These are phyloP conservation scores for Cryphonectria nitschkei DNA, from an alignment of 2,329 filamentous ascomycete species.

Conservation along the genomic window DNA sequence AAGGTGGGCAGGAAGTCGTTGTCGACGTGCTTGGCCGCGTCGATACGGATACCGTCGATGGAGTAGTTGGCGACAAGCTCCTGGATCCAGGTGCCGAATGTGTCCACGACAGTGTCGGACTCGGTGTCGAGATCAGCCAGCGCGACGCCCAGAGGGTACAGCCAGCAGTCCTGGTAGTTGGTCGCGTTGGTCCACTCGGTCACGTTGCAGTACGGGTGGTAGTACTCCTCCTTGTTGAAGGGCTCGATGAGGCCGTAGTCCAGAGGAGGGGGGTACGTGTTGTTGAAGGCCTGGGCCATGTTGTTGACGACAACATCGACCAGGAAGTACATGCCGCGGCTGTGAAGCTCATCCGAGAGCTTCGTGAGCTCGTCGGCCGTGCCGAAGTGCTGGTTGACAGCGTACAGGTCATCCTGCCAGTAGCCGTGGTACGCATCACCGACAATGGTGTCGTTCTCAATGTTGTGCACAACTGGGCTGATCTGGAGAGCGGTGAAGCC, in stretches of 20 bases:
- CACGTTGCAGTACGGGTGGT: constrained; percentile 61
- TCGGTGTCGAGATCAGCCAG: constrained; percentile 67
- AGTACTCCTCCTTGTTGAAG: constrained; percentile 59
- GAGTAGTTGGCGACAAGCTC: constrained; percentile 61
- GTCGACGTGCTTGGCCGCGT: constrained; percentile 65
- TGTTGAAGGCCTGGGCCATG: constrained; percentile 48
- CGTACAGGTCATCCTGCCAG: constrained; percentile 54
- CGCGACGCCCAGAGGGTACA: constrained; percentile 55
- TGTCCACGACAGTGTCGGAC: constrained; percentile 48
- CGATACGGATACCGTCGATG: constrained; percentile 65
- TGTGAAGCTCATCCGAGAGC: constrained; percentile 50
- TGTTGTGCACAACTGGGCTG: constrained; percentile 56
- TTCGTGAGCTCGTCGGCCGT: constrained; percentile 60
- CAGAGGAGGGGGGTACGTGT: constrained; percentile 46
- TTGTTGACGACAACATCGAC: constrained; percentile 61
- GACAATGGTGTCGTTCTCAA: constrained; percentile 38
- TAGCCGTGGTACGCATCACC: constrained; percentile 56
- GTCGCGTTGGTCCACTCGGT: constrained; percentile 57
- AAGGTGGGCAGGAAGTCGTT: constrained; percentile 62
- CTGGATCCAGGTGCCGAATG: constrained; percentile 63
- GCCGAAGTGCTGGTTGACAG: constrained; percentile 62
- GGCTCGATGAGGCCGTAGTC: constrained; percentile 46
- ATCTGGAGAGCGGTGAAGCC: constrained; percentile 64
- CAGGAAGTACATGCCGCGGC: constrained; percentile 46
- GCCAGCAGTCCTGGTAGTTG: constrained; percentile 52